Base-by-base conservation (phyloP, 2,329 filamentous ascomycete genomes). In the Nothophaeocryptopus gaeumannii region DNA sequence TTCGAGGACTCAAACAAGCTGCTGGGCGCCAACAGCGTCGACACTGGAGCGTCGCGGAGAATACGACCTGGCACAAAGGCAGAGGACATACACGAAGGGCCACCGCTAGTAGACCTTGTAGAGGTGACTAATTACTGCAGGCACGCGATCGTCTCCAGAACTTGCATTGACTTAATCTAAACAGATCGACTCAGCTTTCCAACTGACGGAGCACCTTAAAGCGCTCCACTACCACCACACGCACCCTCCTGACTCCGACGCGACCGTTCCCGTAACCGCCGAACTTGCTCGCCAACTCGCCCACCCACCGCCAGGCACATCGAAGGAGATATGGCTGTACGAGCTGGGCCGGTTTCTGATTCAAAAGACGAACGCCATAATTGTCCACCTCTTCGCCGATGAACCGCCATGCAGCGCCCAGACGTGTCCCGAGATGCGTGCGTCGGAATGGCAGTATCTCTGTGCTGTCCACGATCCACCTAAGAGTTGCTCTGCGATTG, bases 361-460 rank as follows among this genome's bases (percentile, higher is more conserved):
- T 45, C 87, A 92, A 59, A 91, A 96, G 72, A 92, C 89, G 68
- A 99, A 99, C 74, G 84, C 85, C 56, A 81, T 99, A 48, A 88
- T 97, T 59, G 84, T 96, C 51, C 89, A 89, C 56, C 92, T 99
- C 64, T 89, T 99, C 63, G 88, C 90, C 67, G 93, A 97, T 71
- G 80, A 78, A 37, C 92, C 92, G 5, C 86, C 92, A 2, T 99
- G 93, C 74, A 96, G 89, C 52, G 82, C 88, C 11, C 78, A 79
- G 56, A 96, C 93, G 1, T 99, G 93, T 65, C 90, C 91, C 30
- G 93, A 99, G 73, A 99, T 99, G 93, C 90, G 93, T 66, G 93
- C 93, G 2, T 93, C 88, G 29, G 92, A 99, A 75, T 99, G 93
- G 93, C 93, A 99, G 73, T 99, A 97, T 66, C 82, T 99, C 40